Evolutionary conservation across 805 yeast genomes (phyloP).

Genomic region (Teunomyces barrocoloradensis): DNA sequence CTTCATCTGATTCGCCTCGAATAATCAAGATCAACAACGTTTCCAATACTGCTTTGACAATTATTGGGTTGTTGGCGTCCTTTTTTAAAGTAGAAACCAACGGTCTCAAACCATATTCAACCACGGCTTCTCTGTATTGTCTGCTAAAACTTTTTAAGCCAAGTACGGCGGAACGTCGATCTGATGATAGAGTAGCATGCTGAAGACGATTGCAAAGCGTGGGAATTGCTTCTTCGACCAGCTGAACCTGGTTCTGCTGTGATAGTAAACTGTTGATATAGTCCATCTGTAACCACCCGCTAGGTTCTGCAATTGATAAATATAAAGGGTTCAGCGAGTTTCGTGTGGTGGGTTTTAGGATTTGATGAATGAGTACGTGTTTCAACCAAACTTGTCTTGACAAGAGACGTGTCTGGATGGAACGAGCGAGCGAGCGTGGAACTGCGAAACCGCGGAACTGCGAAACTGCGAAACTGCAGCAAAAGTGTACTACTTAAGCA

Average conservation of each 20-base stretch:
- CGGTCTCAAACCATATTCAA: constrained; percentile 80
- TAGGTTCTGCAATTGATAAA: background rate
- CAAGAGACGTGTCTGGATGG: constrained; percentile 1
- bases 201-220: constrained; percentile 84
- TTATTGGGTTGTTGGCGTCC: constrained; percentile 67
- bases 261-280: constrained; percentile 36
- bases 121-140: constrained; percentile 85
- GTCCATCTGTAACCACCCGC: constrained; percentile 24
- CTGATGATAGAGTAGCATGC: constrained; percentile 78
- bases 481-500: background rate
- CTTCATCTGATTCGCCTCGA: constrained; percentile 62
- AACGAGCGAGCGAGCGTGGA: background rate
- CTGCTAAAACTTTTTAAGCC: constrained; percentile 87
- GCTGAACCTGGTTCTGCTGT: constrained; percentile 34
- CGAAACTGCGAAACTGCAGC: background rate
- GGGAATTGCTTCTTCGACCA: constrained; percentile 80
- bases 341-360: background rate
- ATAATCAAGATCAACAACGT: constrained; percentile 80
- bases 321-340: background rate
- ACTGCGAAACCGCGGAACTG: background rate
- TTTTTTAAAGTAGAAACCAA: constrained; percentile 61
- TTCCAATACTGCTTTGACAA: constrained; percentile 78
- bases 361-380: background rate
- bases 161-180: constrained; percentile 86
- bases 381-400: background rate